phyloP scores from a whole-genome alignment of 805 yeast species.

The Barnettozyma siamensis region DNA sequence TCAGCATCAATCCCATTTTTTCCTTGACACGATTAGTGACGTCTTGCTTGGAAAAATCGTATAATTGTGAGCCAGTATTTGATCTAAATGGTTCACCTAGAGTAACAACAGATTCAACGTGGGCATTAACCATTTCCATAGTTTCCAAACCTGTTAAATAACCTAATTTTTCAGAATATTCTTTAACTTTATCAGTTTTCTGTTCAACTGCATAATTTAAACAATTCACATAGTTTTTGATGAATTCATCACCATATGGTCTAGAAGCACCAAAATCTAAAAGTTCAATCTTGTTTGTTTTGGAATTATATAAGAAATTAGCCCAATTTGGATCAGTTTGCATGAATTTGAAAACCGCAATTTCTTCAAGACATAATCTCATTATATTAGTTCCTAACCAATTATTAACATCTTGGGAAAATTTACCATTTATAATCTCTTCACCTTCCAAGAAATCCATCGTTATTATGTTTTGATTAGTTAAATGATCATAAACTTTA shows the following conservation, averaged over 20 bases:
- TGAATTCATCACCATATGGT: slow-evolving; percentile 63
- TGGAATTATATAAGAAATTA: slow-evolving; percentile 76
- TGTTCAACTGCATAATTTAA: slow-evolving; percentile 68
- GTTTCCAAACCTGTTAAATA: slow-evolving; percentile 90
- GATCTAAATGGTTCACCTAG: slow-evolving; percentile 88
- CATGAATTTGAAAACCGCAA: slow-evolving; percentile 83
- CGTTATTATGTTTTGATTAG: slow-evolving; percentile 79
- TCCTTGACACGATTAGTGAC: slow-evolving; percentile 90
- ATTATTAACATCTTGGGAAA: slow-evolving; percentile 68
- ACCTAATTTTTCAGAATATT: slow-evolving; percentile 69
- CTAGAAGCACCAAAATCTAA: slow-evolving; percentile 96
- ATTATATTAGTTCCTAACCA: slow-evolving; percentile 82
- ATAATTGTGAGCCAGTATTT: slow-evolving; percentile 38
- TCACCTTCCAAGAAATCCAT: slow-evolving; percentile 85
- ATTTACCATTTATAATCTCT: slow-evolving; percentile 72
- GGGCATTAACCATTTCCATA: slow-evolving; percentile 83
- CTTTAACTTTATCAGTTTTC: slow-evolving; percentile 59
- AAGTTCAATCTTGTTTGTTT: slow-evolving; percentile 71
- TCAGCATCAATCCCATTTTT: slow-evolving; percentile 83
- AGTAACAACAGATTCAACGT: slow-evolving; percentile 82
- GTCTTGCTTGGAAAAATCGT: slow-evolving; percentile 78
- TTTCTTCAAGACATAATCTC: slow-evolving; percentile 82
- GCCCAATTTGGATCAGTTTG: slow-evolving; percentile 99
- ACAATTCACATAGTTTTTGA: slow-evolving; percentile 59
- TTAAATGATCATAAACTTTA: slow-evolving; percentile 64